These are phyloP conservation scores for Pseudoturritis turrita DNA, from an alignment of 345 rosid species.

Conservation along the genomic window DNA sequence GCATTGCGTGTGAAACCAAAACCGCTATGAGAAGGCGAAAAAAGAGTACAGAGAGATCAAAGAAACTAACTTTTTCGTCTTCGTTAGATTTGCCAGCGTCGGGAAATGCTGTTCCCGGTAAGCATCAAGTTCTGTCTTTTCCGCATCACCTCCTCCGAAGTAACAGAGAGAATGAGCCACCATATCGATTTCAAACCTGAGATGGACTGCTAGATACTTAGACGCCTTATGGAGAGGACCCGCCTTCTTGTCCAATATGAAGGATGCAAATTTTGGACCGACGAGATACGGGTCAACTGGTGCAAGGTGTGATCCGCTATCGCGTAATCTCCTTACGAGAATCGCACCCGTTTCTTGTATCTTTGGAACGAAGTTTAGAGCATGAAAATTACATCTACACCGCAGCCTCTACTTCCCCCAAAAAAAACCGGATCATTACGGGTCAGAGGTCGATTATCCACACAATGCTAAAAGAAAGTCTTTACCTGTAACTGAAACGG, in stretches of 20 bases:
- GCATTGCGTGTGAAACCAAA: background rate
- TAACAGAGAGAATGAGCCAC: slow-evolving; percentile 96
- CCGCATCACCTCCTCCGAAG: slow-evolving; percentile 86
- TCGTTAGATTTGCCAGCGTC: slow-evolving; percentile 54
- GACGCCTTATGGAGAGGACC: slow-evolving; percentile 48
- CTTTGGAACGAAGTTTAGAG: slow-evolving; percentile 68
- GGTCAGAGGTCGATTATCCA: background rate
- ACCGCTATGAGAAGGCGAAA: background rate
- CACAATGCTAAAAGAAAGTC: background rate
- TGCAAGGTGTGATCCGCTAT: slow-evolving; percentile 43
- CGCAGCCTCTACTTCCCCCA: slow-evolving; percentile 83
- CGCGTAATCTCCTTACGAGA: slow-evolving; percentile 71
- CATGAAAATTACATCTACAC: slow-evolving; percentile 96
- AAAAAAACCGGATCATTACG: slow-evolving; percentile 9
- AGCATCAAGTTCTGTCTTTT: slow-evolving; percentile 66
- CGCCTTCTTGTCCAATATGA: slow-evolving; percentile 35
- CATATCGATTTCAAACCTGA: slow-evolving; percentile 96
- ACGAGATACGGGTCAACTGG: slow-evolving; percentile 69
- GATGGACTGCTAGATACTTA: slow-evolving; percentile 75
- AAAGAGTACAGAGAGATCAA: background rate
- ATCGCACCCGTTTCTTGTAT: slow-evolving; percentile 82
- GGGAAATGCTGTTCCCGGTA: slow-evolving; percentile 89
- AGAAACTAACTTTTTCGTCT: slow-evolving; percentile 49
- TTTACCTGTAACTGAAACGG: slow-evolving; percentile 87
- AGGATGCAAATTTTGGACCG: slow-evolving; percentile 55